Percentiles rank a stretch among this genome's conserved stretches.
Conservation (phyloP, 1,284 basidiomycete genomes). For the Malassezia vespertilionis region DNA sequence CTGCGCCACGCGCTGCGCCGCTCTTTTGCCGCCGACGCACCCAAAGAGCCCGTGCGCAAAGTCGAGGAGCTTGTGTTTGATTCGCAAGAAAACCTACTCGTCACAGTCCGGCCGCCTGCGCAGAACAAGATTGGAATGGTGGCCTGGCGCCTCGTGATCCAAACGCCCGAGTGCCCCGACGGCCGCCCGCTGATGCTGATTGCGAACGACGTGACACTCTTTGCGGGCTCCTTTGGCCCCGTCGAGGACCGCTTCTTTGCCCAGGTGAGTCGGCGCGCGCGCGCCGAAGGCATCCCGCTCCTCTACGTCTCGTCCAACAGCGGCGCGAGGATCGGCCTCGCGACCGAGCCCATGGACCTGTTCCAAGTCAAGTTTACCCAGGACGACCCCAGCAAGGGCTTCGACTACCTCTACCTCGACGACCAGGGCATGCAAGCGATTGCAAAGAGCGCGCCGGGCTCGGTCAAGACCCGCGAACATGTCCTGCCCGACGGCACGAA, state of each 20-base stretch:
- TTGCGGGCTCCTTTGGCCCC: constrained; percentile 96
- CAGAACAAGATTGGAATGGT: constrained; percentile 97
- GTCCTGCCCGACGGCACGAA: constrained; percentile 73
- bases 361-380: constrained; percentile 90
- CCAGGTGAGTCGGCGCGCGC: constrained; percentile 84
- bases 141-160: constrained; percentile 86
- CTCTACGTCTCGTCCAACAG: constrained; percentile 98
- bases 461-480: constrained; percentile 62
- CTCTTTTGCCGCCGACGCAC: constrained; percentile 59
- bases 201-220: constrained; percentile 97
- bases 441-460: constrained; percentile 52
- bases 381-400: constrained; percentile 76
- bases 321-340: constrained; percentile 88
- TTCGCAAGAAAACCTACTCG: constrained; percentile 76
- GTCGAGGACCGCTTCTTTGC: constrained; percentile 92
- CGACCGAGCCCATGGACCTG: constrained; percentile 76
- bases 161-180: constrained; percentile 82
- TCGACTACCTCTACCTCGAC: constrained; percentile 84
- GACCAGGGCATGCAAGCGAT: constrained; percentile 49
- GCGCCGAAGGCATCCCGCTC: constrained; percentile 73
- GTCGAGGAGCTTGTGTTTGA: constrained; percentile 80
- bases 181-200: constrained; percentile 81
- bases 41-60: constrained; percentile 62
- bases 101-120: constrained; percentile 81
- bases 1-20: constrained; percentile 93